Conservation (phyloP, 331 rosid genomes). For the Erythrophleum ivorense region DNA sequence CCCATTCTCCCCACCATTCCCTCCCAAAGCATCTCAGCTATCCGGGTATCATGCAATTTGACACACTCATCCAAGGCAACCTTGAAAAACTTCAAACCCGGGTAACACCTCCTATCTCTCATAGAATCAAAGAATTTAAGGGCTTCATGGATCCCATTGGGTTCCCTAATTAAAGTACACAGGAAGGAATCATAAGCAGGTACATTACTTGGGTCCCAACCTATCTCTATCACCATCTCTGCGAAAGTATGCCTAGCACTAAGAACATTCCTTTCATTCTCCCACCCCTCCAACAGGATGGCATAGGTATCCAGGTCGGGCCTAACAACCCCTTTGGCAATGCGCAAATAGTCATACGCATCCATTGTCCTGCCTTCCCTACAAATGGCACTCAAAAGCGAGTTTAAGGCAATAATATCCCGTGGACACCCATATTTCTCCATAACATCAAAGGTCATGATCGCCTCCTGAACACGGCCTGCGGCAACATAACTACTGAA, state of each 20-base stretch:
- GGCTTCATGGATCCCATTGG: slow-evolving; percentile 54
- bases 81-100: slow-evolving; percentile 65
- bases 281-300: slow-evolving; percentile 74
- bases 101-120: slow-evolving; percentile 60
- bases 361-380: slow-evolving; percentile 55
- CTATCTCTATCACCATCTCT: slow-evolving; percentile 69
- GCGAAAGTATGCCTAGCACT: slow-evolving; percentile 58
- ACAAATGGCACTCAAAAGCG: slow-evolving; percentile 68
- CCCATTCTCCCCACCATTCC: slow-evolving; percentile 45
- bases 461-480: slow-evolving; percentile 45
- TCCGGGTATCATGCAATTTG: slow-evolving; percentile 44
- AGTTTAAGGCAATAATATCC: slow-evolving; percentile 62
- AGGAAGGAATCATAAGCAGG: slow-evolving; percentile 67
- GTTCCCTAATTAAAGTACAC: slow-evolving; percentile 56
- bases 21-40: slow-evolving; percentile 64
- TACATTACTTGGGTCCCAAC: slow-evolving; percentile 70
- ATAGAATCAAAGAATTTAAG: slow-evolving; percentile 51
- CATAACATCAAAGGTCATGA: slow-evolving; percentile 61
- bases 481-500: slow-evolving; percentile 60
- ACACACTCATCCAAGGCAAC: slow-evolving; percentile 63
- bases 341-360: slow-evolving; percentile 54
- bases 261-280: slow-evolving; percentile 53
- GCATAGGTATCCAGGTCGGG: slow-evolving; percentile 63
- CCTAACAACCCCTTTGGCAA: slow-evolving; percentile 51
- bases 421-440: slow-evolving; percentile 52